Evolutionary conservation across 257 asterid genomes (phyloP), one percentile per base, ranked within the genome.

Genomic region (Jacaranda mimosifolia): DNA sequence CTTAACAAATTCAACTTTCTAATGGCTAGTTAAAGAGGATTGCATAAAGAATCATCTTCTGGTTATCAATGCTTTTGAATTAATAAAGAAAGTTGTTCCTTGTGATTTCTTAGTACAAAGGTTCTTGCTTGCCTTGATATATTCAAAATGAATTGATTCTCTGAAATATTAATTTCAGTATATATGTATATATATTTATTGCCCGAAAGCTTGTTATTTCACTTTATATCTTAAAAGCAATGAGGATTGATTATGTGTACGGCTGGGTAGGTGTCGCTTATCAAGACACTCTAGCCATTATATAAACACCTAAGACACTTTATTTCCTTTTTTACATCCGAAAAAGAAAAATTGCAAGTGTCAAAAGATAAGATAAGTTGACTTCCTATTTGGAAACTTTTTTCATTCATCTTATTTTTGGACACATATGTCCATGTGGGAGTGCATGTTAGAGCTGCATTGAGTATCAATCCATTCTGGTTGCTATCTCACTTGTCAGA

Each of bases 361-460:
- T 59, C 38, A 26, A 48, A 48, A 67, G 35, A 18, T 40, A 35
- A 21, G 21, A 11, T 57, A 59, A 17, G 18, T 38, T 56, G 45
- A 52, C 56, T 8, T 9, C 55, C 38, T 35, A 68, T 13, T 19
- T 42, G 58, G 17, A 67, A 58, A 18, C n/a, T 17, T 53, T 39
- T 21, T 53, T 53, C 18, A 26, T 48, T 56, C 5, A 7, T 52
- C 45, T 55, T 39, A 56, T 49, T 19, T 55, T 42, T 74, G 49
- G 39, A 26, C 78, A 10, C 14, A 10, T 46, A 62, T 36, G 45
- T 3, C 6, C 52, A 14, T 43, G 76, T 46, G 68, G 68, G 32
- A 46, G 63, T 46, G 42, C 71, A 52, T 49, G 48, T 42, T 74
- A 12, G 55, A 36, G 52, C 71, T 64, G 63, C 65, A 38, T 39